These are phyloP conservation scores for Podospora australis DNA, from an alignment of 495 filamentous ascomycete species.

Conservation along the genomic window DNA sequence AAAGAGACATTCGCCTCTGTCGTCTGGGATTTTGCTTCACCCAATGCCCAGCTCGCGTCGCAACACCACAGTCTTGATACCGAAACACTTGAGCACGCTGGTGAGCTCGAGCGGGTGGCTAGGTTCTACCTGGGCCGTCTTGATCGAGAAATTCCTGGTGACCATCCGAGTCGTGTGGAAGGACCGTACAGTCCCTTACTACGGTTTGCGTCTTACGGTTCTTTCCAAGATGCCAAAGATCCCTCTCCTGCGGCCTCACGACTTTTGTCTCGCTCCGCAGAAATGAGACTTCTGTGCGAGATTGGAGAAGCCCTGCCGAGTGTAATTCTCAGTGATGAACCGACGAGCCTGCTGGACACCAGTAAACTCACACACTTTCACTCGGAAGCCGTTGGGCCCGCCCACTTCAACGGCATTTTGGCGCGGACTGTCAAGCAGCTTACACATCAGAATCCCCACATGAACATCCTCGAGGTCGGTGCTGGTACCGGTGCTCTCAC, in stretches of 20 bases:
- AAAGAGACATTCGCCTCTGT: background rate
- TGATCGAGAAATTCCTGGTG: background rate
- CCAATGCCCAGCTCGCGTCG: too few relatives aligned
- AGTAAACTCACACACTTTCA: too few relatives aligned
- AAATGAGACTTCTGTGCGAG: too few relatives aligned
- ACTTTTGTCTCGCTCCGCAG: too few relatives aligned
- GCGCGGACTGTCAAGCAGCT: conserved; percentile 22
- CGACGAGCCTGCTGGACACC: too few relatives aligned
- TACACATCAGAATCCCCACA: conserved; percentile 31
- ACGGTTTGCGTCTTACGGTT: background rate
- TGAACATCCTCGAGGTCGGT: conserved; percentile 29
- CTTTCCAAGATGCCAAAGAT: too few relatives aligned
- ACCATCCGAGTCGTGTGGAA: background rate
- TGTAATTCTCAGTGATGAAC: too few relatives aligned
- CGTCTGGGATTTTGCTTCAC: too few relatives aligned
- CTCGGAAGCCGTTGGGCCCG: background rate
- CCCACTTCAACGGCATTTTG: background rate
- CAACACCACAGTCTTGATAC: too few relatives aligned
- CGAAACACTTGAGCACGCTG: background rate
- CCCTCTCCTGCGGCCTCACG: too few relatives aligned
- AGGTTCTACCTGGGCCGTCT: background rate
- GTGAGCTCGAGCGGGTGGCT: background rate
- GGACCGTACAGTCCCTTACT: background rate
- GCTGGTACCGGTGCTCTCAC: conserved; percentile 39
- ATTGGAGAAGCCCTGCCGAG: too few relatives aligned